Evolutionary conservation across 306 rosid species (phyloP).

Genomic region (Rosa chinensis): DNA sequence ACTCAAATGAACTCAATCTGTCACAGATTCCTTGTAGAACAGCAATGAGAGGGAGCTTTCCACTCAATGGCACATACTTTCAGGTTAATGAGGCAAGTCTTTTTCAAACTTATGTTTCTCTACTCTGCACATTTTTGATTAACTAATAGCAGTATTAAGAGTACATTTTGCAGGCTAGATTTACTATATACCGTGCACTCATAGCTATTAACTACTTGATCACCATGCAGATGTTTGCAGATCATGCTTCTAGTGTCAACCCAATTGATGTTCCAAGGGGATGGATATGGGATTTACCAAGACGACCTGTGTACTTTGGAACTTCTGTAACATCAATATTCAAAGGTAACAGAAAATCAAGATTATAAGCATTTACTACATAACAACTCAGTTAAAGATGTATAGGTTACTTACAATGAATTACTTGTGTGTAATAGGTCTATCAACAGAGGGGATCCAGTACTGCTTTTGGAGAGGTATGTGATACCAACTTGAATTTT

Average conservation of each 20-base stretch:
- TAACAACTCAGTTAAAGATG: conserved; percentile 14
- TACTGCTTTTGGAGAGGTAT: conserved; percentile 99
- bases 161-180: conserved; percentile 4
- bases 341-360: conserved; percentile 45
- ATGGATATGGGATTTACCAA: conserved; percentile 90
- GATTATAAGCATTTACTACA: conserved; percentile 19
- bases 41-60: conserved; percentile 92
- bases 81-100: conserved; percentile 83
- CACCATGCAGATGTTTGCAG: conserved; percentile 76
- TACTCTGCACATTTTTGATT: background rate
- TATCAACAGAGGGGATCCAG: conserved; percentile 79
- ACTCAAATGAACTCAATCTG: conserved; percentile 24
- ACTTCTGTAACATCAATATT: conserved; percentile 77
- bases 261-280: conserved; percentile 77
- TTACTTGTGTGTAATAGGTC: conserved; percentile 46
- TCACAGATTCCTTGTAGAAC: conserved; percentile 85
- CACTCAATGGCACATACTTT: conserved; percentile 89
- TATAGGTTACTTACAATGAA: conserved; percentile 28
- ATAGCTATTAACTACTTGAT: conserved; percentile 8
- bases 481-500: conserved; percentile 23
- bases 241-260: conserved; percentile 61
- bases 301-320: conserved; percentile 84
- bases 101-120: background rate
- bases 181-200: background rate
- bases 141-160: background rate